phyloP scores from a whole-genome alignment of 1,284 basidiomycete species.

The Leccinum solheimii region DNA sequence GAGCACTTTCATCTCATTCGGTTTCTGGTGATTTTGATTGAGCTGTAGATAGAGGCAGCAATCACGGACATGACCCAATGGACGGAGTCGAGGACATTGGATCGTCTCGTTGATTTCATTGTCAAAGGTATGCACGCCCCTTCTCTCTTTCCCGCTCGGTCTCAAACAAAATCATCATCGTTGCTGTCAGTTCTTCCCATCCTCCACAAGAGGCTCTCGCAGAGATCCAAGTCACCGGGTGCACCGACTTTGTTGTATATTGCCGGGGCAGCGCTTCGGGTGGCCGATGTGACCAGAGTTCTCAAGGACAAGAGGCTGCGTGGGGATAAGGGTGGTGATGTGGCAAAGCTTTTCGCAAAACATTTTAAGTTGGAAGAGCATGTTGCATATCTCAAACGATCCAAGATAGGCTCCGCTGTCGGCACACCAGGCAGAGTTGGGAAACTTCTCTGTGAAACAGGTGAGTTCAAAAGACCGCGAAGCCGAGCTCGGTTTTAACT shows the following conservation, averaged over 20 bases:
- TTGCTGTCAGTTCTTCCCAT: conserved; percentile 58
- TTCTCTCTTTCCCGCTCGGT: not conserved
- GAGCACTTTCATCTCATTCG: conserved; percentile 25
- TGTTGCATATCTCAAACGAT: conserved; percentile 69
- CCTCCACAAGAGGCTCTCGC: conserved; percentile 65
- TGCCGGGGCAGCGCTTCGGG: conserved; percentile 75
- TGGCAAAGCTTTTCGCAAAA: conserved; percentile 84
- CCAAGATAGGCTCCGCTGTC: conserved; percentile 74
- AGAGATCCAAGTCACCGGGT: conserved; percentile 71
- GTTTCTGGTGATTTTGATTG: conserved; percentile 41
- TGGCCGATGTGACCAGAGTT: conserved; percentile 71
- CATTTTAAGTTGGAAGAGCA: conserved; percentile 85
- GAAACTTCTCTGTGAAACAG: conserved; percentile 75
- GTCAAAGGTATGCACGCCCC: conserved; percentile 50
- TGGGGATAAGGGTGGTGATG: conserved; percentile 77
- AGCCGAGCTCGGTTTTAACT: conserved; percentile 12
- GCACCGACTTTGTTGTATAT: conserved; percentile 79
- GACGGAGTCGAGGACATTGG: conserved; percentile 66
- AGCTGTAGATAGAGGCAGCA: conserved; percentile 60
- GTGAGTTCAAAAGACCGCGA: conserved; percentile 40
- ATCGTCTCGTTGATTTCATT: conserved; percentile 72
- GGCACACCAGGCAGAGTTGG: conserved; percentile 83
- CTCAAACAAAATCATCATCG: not conserved
- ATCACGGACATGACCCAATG: conserved; percentile 75
- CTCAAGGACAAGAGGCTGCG: conserved; percentile 67